Evolutionary conservation across 2,329 filamentous ascomycete species (phyloP).

Genomic region (Zymoseptoria crescenta): DNA sequence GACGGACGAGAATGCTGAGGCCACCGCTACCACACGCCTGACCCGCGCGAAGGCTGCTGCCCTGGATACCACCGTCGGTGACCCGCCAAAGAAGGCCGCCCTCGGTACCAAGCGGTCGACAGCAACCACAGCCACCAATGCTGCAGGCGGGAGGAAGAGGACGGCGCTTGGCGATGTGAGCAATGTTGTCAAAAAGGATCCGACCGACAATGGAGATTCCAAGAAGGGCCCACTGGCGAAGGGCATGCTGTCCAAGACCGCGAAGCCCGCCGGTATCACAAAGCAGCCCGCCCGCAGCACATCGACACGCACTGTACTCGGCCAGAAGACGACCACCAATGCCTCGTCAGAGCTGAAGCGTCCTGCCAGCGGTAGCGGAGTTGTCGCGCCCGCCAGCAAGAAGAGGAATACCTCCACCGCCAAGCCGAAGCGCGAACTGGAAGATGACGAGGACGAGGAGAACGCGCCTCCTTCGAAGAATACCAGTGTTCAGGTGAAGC

Average conservation of each 20-base stretch:
- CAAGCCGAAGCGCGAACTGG: slow-evolving; percentile 40
- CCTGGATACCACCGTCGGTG: slow-evolving; percentile 47
- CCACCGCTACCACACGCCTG: slow-evolving; percentile 62
- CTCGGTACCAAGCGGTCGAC: slow-evolving; percentile 39
- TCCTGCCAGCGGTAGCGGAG: slow-evolving; percentile 60
- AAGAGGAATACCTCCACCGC: slow-evolving; percentile 54
- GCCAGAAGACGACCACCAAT: slow-evolving; percentile 62
- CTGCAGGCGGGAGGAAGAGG: slow-evolving; percentile 53
- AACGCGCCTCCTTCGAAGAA: slow-evolving; percentile 60
- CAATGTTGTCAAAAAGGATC: slow-evolving; percentile 79
- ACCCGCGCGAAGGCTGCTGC: slow-evolving; percentile 85
- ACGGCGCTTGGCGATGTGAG: slow-evolving; percentile 87
- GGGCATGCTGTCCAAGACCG: slow-evolving; percentile 64
- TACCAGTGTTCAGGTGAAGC: slow-evolving; percentile 26
- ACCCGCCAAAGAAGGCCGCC: slow-evolving; percentile 45
- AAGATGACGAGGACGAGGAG: slow-evolving; percentile 53
- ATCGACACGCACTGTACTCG: slow-evolving; percentile 53
- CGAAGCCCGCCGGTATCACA: slow-evolving; percentile 72
- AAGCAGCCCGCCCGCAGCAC: slow-evolving; percentile 52
- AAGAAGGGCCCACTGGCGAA: slow-evolving; percentile 47
- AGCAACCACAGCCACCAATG: slow-evolving; percentile 36
- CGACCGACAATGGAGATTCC: slow-evolving; percentile 51
- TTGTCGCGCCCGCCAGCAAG: slow-evolving; percentile 57
- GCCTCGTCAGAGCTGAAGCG: slow-evolving; percentile 57
- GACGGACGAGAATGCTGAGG: slow-evolving; percentile 90